Evolutionary conservation across 2,329 filamentous ascomycete genomes (phyloP), one percentile per base, ranked within the genome.

Genomic region (Escovopsis sp.): DNA sequence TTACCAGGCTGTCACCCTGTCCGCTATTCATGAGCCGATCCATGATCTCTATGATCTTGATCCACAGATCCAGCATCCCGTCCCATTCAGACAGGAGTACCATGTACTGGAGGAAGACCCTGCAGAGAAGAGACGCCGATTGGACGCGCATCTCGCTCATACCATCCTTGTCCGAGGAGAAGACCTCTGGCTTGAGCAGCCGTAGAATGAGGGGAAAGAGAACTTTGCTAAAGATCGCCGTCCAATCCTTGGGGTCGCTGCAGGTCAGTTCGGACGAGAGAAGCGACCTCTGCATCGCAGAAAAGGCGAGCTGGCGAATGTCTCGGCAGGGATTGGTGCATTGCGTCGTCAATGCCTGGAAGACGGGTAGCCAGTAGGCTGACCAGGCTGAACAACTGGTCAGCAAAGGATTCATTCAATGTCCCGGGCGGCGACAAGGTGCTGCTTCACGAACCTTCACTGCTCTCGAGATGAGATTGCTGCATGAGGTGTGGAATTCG

Each of bases 121-220:
- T 95, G 67, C 85, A 94, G 12, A 98, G 71, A 39, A 98, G 67
- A 9, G 85, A 94, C 1, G 89, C 85, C 1, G 85, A 85, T 54
- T 95, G 85, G 0, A 96, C 84, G 35, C 91, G 74, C 40, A 91
- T 96, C 61, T 96, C 89, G 50, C 84, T 84, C 91, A 98, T 98
- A 32, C 91, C 91, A 31, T 83, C 70, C 1, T 85, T 82, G 57
- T 98, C 91, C 2, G 82, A 82, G 41, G 88, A 86, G 58, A 93
- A 95, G 9, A 95, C 81, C 60, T 98, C 91, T 1, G 91, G 91
- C 59, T 94, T 95, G 13, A 98, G 70, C 2, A 98, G 71, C 47
- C 84, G 76, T 31, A 82, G 71, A 47, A 96, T 89, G 12, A 98
- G 70, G 1, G 91, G 91, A 60, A 98, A 95, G 13, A 98, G 69